A percentile compares a stretch with the other conserved stretches of the same genome.
Evolutionary conservation across 495 filamentous ascomycete species (phyloP).

Genomic region (Talaromyces adpressus): DNA sequence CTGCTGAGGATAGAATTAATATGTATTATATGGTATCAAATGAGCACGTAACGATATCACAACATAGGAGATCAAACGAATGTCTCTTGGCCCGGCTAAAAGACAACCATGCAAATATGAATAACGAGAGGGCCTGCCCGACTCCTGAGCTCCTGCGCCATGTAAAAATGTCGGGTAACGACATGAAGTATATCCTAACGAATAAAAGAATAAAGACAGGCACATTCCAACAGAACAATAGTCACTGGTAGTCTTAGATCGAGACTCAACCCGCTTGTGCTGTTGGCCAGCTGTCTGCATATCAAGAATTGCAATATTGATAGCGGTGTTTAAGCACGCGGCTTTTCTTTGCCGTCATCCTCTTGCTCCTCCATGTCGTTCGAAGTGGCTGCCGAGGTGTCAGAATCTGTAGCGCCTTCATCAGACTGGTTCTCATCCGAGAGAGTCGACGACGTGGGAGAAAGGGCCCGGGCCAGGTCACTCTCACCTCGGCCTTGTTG

Average conservation of each 20-base stretch:
- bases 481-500: constrained; percentile 14
- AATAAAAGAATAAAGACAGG: background rate
- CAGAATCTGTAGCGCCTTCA: constrained; percentile 14
- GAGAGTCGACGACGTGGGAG: constrained; percentile 5
- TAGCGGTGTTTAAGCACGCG: background rate
- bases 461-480: constrained; percentile 8
- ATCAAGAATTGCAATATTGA: background rate
- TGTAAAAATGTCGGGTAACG: constrained; percentile 5
- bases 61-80: constrained; percentile 10
- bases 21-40: constrained; percentile 6
- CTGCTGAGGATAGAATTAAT: background rate
- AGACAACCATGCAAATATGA: constrained; percentile 7
- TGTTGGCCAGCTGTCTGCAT: background rate
- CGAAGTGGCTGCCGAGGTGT: constrained; percentile 12
- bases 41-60: background rate
- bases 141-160: constrained; percentile 8
- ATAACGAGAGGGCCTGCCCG: constrained; percentile 9
- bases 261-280: background rate
- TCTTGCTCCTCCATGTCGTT: constrained; percentile 8
- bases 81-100: constrained; percentile 10
- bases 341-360: background rate
- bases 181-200: constrained; percentile 3
- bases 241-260: background rate
- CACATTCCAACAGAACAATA: background rate
- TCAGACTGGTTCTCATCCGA: constrained; percentile 11